Base-by-base conservation (phyloP, 257 asterid species). In the Jacaranda copaia region DNA sequence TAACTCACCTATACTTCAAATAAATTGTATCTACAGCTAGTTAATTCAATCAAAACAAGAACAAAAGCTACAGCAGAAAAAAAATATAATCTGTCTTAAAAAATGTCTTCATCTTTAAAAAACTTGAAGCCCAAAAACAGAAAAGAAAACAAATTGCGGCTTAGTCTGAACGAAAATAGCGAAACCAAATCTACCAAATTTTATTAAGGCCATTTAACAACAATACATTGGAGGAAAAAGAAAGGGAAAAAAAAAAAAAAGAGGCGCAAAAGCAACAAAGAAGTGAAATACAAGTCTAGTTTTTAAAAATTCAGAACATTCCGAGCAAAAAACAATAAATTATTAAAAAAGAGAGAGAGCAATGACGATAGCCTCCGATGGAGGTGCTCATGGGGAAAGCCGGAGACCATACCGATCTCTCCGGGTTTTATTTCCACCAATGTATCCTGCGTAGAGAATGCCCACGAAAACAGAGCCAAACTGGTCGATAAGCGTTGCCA, bases 321-420 rank as follows among this genome's bases (percentile, higher is more conserved):
- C n/a, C n/a, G 35, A 74, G 19, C 64, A 10, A 46, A 43, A 35
- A 10, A 5, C 32, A 38, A 15, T 15, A 40, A n/a, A 4, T 3
- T 0, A 45, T 16, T 6, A 59, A 55, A 46, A 36, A 48, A 15
- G 1, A 32, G 43, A 39, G 55, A 39, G 9, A 19, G 13, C 8
- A n/a, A 69, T 18, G 51, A 71, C 18, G 40, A 69, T 83, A 93
- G 97, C 92, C 68, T 87, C 46, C 98, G 82, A 19, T 91, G 88
- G 71, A 91, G 96, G 85, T 93, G 99, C 77, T 91, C 95, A 76
- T 92, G 85, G 57, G 99, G 98, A 53, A 91, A 89, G 72, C 98
- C 97, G 55, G 98, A 88, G 78, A 90, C 97, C 80, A 81, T 62
- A 11, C 98, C 99, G 81, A 96, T 75, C 84, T 96, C 97, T 13